phyloP scores from a whole-genome alignment of 106 monocot genomes.

The Gastrodia elata region DNA sequence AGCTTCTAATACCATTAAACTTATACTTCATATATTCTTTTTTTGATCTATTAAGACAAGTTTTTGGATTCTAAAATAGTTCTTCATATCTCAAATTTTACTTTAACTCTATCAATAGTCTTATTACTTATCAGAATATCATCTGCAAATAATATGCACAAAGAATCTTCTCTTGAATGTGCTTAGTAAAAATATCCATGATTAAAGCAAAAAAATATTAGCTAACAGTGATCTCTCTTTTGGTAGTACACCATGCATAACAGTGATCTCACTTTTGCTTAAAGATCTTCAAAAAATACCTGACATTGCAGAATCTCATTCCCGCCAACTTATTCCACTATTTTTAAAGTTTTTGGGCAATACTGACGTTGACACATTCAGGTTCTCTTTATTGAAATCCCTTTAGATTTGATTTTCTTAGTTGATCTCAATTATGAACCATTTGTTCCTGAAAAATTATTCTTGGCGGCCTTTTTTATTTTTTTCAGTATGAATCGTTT shows the following conservation, averaged over 20 bases:
- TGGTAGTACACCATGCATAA: constrained; percentile 59
- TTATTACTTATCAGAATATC: too few relatives aligned
- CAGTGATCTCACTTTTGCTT: constrained; percentile 51
- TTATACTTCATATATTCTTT: too few relatives aligned
- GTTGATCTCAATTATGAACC: background rate
- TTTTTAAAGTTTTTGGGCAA: constrained; percentile 87
- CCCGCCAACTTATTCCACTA: constrained; percentile 64
- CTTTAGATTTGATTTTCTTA: background rate
- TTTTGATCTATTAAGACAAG: too few relatives aligned
- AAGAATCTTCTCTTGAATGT: too few relatives aligned
- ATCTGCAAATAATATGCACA: too few relatives aligned
- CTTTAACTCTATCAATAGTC: too few relatives aligned
- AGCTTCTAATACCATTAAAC: too few relatives aligned
- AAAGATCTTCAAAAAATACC: constrained; percentile 63
- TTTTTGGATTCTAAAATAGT: too few relatives aligned
- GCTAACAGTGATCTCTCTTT: too few relatives aligned
- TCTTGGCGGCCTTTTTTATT: background rate
- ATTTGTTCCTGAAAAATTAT: background rate
- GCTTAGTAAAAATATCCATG: too few relatives aligned
- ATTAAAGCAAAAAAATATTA: too few relatives aligned
- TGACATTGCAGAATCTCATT: constrained; percentile 67
- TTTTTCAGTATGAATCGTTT: constrained; percentile 39
- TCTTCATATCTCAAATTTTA: too few relatives aligned
- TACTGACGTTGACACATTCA: constrained; percentile 28
- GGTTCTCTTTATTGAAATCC: constrained; percentile 21